These are phyloP conservation scores for Sisymbrium irio DNA, from an alignment of 345 rosid species.

Conservation along the genomic window DNA sequence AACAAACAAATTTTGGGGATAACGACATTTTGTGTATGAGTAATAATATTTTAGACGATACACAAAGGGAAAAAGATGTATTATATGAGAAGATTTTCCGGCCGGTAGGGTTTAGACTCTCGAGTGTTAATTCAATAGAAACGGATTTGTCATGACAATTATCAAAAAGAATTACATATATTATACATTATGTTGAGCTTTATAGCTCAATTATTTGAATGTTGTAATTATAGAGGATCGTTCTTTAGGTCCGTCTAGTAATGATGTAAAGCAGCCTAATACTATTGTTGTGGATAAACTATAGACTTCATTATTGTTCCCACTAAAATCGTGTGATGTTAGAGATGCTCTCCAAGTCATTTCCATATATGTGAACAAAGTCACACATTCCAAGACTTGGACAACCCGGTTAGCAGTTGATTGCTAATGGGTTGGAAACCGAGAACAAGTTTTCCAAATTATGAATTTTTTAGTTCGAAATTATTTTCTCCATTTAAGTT, in stretches of 20 bases:
- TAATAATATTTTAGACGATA: no score
- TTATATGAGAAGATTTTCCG: neutral
- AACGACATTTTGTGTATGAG: no score
- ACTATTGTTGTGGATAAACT: neutral
- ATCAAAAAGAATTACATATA: neutral
- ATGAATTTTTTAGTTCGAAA: neutral
- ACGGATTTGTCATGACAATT: neutral
- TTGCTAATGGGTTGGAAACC: neutral
- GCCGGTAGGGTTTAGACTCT: neutral
- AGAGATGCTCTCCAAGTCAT: neutral
- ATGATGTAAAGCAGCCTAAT: neutral
- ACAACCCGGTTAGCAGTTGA: neutral
- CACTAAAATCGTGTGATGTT: neutral
- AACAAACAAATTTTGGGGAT: no score
- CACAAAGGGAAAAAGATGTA: neutral
- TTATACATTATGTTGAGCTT: neutral
- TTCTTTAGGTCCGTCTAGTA: neutral
- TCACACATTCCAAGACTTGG: neutral
- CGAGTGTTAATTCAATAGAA: neutral
- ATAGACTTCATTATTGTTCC: neutral
- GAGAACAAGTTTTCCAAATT: neutral
- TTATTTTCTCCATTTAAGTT: neutral
- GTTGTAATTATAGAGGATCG: slow-evolving; percentile 8
- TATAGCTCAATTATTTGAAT: slow-evolving; percentile 19
- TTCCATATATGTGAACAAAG: neutral